Percentiles rank a stretch among this genome's conserved stretches.
These are phyloP conservation scores for Castanea crenata DNA, from an alignment of 306 rosid genomes.

Conservation along the genomic window DNA sequence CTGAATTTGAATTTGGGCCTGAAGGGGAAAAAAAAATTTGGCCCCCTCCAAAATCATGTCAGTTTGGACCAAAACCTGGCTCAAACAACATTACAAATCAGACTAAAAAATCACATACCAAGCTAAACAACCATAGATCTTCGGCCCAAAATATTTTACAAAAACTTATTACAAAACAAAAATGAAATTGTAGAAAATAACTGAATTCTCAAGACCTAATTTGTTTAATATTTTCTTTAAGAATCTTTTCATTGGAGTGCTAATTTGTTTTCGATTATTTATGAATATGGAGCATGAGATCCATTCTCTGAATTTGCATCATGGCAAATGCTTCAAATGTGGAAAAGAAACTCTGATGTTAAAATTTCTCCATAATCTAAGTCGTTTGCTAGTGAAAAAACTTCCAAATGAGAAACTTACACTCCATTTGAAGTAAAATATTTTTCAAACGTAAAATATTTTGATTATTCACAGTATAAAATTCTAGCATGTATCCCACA, in stretches of 20 bases:
- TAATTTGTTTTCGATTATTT: conserved; percentile 11
- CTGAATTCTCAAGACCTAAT: conserved; percentile 81
- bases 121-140: too few relatives aligned
- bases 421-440: too few relatives aligned
- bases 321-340: conserved; percentile 91
- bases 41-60: too few relatives aligned
- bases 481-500: too few relatives aligned
- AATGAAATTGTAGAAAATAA: conserved; percentile 49
- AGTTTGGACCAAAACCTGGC: too few relatives aligned
- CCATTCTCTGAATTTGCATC: conserved; percentile 75
- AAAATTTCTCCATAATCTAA: conserved; percentile 71
- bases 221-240: neutral
- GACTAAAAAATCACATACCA: too few relatives aligned
- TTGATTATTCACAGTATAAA: too few relatives aligned
- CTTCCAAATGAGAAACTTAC: conserved; percentile 31
- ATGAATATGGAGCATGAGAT: conserved; percentile 88
- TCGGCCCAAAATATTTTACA: too few relatives aligned
- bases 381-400: conserved; percentile 41
- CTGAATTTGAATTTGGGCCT: too few relatives aligned
- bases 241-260: neutral
- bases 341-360: conserved; percentile 64
- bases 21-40: too few relatives aligned
- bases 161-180: too few relatives aligned
- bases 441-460: neutral
- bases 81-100: too few relatives aligned